Evolutionary conservation across 371 early-diverging fungal species (phyloP), one percentile per base, ranked within the genome.

Genomic region (Umbelopsis sp.): DNA sequence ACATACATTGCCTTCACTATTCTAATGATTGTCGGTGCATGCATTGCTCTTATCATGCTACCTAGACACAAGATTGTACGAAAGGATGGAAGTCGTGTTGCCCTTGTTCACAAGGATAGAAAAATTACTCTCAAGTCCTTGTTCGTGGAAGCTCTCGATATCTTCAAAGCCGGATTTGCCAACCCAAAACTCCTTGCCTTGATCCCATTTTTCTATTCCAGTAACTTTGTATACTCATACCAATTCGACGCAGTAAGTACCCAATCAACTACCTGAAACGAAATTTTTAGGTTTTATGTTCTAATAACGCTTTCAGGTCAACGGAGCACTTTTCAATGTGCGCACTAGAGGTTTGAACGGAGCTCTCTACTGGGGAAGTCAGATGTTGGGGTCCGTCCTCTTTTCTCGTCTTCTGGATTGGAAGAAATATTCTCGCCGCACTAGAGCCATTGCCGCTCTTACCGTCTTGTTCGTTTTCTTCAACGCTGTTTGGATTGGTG

Each of bases 291-390:
- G 10, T 8, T 25, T 7, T 32, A 57, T 25, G 7, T 41, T 10
- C 57, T 57, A 29, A 57, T 35, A 11, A 12, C 14, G 4, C 35
- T 35, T 0, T 35, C n/a, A 57, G 57, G 57, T 57, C 29, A 57
- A 57, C 29, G 57, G 57, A 16, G 57, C 57, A 32, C 35, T 57
- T 35, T 57, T 57, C 35, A 35, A 57, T 35, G 57, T 57, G 29
- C 57, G 57, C 35, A 57, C 57, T 3, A 57, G 57, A 57, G 57
- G 57, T 35, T 57, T 57, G 57, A 57, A 57, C 35, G 57, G 57
- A 7, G 57, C 57, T 5, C n/a, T 57, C 32, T 57, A 57, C 9
- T 57, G 57, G 57, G 57, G 57, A 0, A 57, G 57, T n/a, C 57
- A 57, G 14, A 57, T 57, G 57, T 29, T 57, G 11, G 57, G 57